Base-by-base conservation (phyloP, 306 rosid species). In the Cucurbita pepo region DNA sequence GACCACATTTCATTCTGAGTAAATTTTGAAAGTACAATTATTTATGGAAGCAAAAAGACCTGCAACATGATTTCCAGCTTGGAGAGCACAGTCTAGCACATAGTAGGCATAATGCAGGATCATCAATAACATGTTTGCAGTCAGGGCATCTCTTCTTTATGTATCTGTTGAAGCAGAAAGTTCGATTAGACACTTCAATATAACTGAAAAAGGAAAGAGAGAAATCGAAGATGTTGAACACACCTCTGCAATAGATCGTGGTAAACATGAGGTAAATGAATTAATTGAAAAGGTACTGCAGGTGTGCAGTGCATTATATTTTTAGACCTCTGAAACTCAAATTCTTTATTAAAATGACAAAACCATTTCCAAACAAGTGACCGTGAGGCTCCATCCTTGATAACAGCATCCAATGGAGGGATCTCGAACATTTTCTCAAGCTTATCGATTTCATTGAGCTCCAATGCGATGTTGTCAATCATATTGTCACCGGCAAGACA, bases 191-290 rank as follows among this genome's bases (percentile, higher is more conserved):
- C 76, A 40, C 7, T 16, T 63, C 44, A 11, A 1, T 8, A 25
- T 57, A 37, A 38, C 11, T 21, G 5, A 7, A 55, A 4, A 60
- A 10, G 3, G 22, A 25, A 21, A 16, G 11, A 44, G 63, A 25
- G 25, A 52, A 4, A 75, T 47, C 14, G 37, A 58, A 50, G 71
- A 74, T 51, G 19, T 30, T 11, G 57, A 81, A 65, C 73, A 79
- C 25, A 95, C 99, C 97, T 86, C 90, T 83, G 97, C 92, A 95
- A 83, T 71, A 91, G 85, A 78, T 91, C 95, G 57, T 91, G 99
- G 82, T 95, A 95, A 71, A 95, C 81, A 72, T 74, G 83, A 30
- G 99, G 99, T 64, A 95, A 83, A 73, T 74, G 82, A 96, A 95
- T 86, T 65, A 95, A 84, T 78, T 83, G 88, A 84, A 95, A 95